Conservation (phyloP, 768 basidiomycete genomes). For the Hirschioporus abietinus region DNA sequence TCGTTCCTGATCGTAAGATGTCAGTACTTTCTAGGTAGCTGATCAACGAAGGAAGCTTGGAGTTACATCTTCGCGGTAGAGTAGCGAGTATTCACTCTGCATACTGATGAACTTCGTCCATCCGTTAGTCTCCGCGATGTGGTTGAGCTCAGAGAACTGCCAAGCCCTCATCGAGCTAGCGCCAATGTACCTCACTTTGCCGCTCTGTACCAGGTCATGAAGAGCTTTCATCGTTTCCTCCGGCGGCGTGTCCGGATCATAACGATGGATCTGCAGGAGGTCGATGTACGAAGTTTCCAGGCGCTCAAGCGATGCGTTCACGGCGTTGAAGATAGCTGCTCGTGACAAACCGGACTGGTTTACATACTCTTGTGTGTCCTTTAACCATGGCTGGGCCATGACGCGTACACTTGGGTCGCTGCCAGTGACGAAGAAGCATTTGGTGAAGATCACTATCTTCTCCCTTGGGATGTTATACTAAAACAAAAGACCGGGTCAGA, state of each 20-base stretch:
- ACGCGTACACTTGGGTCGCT: constrained; percentile 8
- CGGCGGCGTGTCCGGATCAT: no score
- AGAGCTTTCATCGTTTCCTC: no score
- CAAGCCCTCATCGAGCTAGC: constrained; percentile 26
- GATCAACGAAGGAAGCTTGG: neutral
- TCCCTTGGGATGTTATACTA: constrained; percentile 24
- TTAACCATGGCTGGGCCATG: neutral
- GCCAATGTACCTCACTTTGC: constrained; percentile 42
- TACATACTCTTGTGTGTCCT: constrained; percentile 15
- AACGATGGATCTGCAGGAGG: constrained; percentile 40
- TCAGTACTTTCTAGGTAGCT: no score
- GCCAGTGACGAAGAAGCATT: constrained; percentile 16
- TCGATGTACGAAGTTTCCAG: constrained; percentile 33
- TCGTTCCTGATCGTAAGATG: constrained; percentile 12
- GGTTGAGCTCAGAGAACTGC: constrained; percentile 24
- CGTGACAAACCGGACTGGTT: no score
- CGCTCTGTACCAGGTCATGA: no score
- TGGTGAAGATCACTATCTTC: constrained; percentile 23
- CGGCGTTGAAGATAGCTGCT: constrained; percentile 30
- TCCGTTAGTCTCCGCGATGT: constrained; percentile 13
- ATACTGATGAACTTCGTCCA: constrained; percentile 33
- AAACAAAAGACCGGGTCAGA: neutral
- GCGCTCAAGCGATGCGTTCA: constrained; percentile 31
- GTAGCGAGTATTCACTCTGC: constrained; percentile 32
- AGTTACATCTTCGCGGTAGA: constrained; percentile 30